These are phyloP conservation scores for Harringtonia aguacate DNA, from an alignment of 2,329 filamentous ascomycete species.

Conservation along the genomic window DNA sequence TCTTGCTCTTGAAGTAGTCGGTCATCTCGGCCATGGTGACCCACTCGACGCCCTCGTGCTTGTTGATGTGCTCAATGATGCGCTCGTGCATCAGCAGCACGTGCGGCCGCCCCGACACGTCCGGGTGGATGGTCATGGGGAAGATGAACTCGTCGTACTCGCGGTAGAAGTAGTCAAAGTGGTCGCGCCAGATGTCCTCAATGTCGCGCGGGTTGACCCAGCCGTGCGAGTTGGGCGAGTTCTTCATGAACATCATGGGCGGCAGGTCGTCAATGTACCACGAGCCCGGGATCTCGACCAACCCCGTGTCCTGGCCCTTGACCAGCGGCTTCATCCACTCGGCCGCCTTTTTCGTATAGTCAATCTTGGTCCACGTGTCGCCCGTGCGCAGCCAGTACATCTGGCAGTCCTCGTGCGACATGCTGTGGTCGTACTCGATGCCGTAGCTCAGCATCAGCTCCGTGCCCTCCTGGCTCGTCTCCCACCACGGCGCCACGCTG, in stretches of 20 bases:
- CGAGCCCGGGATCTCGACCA: slow-evolving; percentile 55
- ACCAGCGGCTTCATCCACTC: slow-evolving; percentile 58
- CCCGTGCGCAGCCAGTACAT: slow-evolving; percentile 54
- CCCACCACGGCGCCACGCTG: slow-evolving; percentile 66
- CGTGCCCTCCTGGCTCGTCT: slow-evolving; percentile 56
- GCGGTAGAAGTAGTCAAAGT: slow-evolving; percentile 65
- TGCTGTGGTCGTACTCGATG: slow-evolving; percentile 59
- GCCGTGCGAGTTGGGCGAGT: slow-evolving; percentile 52
- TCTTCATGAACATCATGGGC: slow-evolving; percentile 66
- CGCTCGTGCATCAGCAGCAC: slow-evolving; percentile 37
- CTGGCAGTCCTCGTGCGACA: slow-evolving; percentile 55
- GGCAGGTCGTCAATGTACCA: slow-evolving; percentile 58
- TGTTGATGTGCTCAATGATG: slow-evolving; percentile 14
- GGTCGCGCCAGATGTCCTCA: slow-evolving; percentile 54
- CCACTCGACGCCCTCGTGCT: slow-evolving; percentile 40
- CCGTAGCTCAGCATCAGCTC: slow-evolving; percentile 55
- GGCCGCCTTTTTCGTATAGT: slow-evolving; percentile 50
- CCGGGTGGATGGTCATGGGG: slow-evolving; percentile 67
- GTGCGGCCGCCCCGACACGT: slow-evolving; percentile 61
- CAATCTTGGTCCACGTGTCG: slow-evolving; percentile 57
- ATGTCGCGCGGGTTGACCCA: slow-evolving; percentile 43
- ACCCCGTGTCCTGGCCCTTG: slow-evolving; percentile 46
- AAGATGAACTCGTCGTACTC: slow-evolving; percentile 71
- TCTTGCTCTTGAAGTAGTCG: slow-evolving; percentile 62
- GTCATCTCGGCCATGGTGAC: slow-evolving; percentile 52